Base-by-base conservation (phyloP, 2,329 filamentous ascomycete species). In the Phialophora expanda region DNA sequence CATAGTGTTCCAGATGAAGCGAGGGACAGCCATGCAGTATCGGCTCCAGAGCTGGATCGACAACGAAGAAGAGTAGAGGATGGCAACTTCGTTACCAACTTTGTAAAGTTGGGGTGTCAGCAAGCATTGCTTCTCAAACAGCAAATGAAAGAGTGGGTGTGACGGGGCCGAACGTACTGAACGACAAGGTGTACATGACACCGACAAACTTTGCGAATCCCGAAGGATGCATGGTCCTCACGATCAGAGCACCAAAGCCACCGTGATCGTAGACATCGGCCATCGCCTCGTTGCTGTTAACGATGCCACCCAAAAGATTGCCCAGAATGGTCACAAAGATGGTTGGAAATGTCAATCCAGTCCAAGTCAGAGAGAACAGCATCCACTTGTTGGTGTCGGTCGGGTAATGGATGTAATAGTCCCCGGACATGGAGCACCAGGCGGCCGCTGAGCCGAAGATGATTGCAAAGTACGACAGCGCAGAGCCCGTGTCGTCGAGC, bases 381-480 rank as follows among this genome's bases (percentile, higher is more conserved):
- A 72, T 73, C 56, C 72, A 66, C 30, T 67, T 68, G 9, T 59
- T 68, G 12, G 66, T 69, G 34, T 72, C 66, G 56, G 66, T 58
- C 11, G 72, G 73, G 41, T 73, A 74, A 34, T 74, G 70, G 12
- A 73, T 67, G 51, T 74, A 73, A 44, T 70, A 74, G 54, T 74
- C 72, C 32, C 62, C 66, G 9, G 69, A 71, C 50, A 74, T 72
- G 1, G 73, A 67, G 54, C 68, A 69, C 73, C 73, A 74, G 6
- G 69, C 72, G 1, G 68, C 71, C 22, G 69, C 70, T 5, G 66
- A 70, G 6, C 71, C 70, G 38, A 73, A 73, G n/a, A 72, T 66
- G 48, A 84, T 79, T 60, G 79, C 74, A 61, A 83, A 79, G 67
- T 83, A 79, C 41, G 69, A 70, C 8, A 74, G 67, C 64, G 74